These are phyloP conservation scores for Pseudogymnoascus sp. DNA, from an alignment of 2,329 filamentous ascomycete genomes.

Conservation along the genomic window DNA sequence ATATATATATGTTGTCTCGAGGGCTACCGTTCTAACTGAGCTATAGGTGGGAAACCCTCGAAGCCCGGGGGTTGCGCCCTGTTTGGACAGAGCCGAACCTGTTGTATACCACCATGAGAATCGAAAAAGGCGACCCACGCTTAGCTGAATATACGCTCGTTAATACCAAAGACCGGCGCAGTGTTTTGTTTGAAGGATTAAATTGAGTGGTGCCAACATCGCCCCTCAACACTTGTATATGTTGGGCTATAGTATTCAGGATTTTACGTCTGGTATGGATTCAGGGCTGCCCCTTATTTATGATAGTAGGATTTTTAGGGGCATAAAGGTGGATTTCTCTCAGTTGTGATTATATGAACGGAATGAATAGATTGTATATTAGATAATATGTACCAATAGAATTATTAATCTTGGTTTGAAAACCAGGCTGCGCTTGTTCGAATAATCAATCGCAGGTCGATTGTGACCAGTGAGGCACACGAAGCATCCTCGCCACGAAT, in stretches of 20 bases:
- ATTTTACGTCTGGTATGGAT: neutral
- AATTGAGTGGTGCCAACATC: neutral
- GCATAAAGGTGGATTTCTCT: neutral
- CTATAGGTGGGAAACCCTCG: conserved; percentile 24
- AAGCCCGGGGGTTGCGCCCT: conserved; percentile 24
- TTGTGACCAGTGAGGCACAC: neutral
- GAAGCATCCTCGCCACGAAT: neutral
- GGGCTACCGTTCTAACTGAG: neutral
- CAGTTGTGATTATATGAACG: neutral
- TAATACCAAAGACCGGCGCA: conserved; percentile 23
- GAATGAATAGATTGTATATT: neutral
- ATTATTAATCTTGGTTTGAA: neutral
- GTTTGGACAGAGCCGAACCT: conserved; percentile 26
- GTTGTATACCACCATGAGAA: conserved; percentile 19
- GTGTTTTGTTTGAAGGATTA: neutral
- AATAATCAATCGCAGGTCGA: neutral
- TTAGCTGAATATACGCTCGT: conserved; percentile 26
- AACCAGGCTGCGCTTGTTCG: neutral
- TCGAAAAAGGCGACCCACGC: conserved; percentile 19
- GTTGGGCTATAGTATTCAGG: neutral
- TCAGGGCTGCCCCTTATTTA: neutral
- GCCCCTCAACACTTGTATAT: neutral
- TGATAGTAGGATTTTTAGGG: neutral
- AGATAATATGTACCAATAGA: neutral
- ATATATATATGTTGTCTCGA: neutral